Percentiles rank a stretch among this genome's conserved stretches.
phyloP scores from a whole-genome alignment of 1,284 basidiomycete species.

The Sanguinoderma infundibulare region DNA sequence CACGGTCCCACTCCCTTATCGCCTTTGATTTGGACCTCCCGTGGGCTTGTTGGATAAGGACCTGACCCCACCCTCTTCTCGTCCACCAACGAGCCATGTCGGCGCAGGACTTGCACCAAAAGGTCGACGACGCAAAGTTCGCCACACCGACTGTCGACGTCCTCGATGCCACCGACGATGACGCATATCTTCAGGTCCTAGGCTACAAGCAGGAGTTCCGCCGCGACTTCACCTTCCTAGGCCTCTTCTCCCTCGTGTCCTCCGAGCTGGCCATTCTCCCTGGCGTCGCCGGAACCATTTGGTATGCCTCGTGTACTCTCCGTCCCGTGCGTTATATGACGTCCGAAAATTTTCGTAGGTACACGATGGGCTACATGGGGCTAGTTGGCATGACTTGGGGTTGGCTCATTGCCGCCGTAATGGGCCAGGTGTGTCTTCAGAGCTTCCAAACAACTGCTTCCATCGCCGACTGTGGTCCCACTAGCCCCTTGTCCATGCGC shows the following conservation, averaged over 20 bases:
- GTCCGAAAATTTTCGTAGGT: constrained; percentile 58
- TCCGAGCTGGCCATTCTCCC: constrained; percentile 60
- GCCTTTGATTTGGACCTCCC: not conserved
- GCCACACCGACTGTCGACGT: not conserved
- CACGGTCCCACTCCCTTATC: not conserved
- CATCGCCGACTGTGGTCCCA: constrained; percentile 51
- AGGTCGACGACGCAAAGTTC: not conserved
- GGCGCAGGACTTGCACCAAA: not conserved
- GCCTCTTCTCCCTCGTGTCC: constrained; percentile 61
- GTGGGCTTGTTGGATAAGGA: not conserved
- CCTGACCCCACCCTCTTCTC: not conserved
- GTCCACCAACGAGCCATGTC: not conserved
- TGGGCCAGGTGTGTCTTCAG: constrained; percentile 50
- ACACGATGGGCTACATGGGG: constrained; percentile 79
- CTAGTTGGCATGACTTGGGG: constrained; percentile 84
- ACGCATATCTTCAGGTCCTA: constrained; percentile 35
- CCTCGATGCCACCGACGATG: constrained; percentile 25
- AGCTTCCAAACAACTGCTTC: not conserved
- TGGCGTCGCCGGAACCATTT: constrained; percentile 36
- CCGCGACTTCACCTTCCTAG: constrained; percentile 45
- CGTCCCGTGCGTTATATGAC: not conserved
- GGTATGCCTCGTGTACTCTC: not conserved
- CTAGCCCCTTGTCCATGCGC: constrained; percentile 63
- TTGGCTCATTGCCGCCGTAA: constrained; percentile 10
- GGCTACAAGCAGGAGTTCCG: constrained; percentile 53